Evolutionary conservation across 1,139 yeast species (phyloP).

Genomic region (Blastobotrys elegans): DNA sequence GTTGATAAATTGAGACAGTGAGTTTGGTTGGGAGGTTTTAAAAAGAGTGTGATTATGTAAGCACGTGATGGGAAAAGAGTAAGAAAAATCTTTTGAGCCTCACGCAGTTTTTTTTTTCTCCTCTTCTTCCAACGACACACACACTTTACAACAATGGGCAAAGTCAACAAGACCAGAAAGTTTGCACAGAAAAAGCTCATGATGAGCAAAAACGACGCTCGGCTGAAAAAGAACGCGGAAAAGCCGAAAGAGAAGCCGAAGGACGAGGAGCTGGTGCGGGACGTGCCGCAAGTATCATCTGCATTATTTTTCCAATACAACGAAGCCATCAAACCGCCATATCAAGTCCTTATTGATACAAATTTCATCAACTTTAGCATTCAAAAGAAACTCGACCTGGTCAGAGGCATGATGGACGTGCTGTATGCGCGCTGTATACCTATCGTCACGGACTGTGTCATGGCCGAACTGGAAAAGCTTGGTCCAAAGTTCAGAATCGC

Average conservation of each 20-base stretch:
- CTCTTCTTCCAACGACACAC: neutral
- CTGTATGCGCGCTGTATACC: conserved; percentile 94
- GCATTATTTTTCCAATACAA: conserved; percentile 93
- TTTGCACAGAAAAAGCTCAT: conserved; percentile 88
- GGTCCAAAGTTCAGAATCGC: conserved; percentile 96
- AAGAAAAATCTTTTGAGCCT: conserved; percentile 1
- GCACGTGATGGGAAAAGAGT: too few relatives aligned
- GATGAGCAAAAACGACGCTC: conserved; percentile 64
- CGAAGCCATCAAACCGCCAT: conserved; percentile 92
- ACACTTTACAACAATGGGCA: conserved; percentile 58
- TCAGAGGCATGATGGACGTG: conserved; percentile 94
- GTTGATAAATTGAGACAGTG: neutral
- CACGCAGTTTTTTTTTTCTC: conserved; percentile 7
- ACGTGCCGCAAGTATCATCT: conserved; percentile 91
- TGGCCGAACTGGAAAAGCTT: conserved; percentile 94
- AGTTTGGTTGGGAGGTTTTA: too few relatives aligned
- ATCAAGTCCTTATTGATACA: conserved; percentile 91
- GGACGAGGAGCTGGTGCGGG: conserved; percentile 78
- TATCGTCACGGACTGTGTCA: conserved; percentile 90
- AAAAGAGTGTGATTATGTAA: too few relatives aligned
- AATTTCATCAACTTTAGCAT: conserved; percentile 94
- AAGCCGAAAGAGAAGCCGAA: conserved; percentile 36
- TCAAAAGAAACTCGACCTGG: conserved; percentile 88
- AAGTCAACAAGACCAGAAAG: conserved; percentile 94
- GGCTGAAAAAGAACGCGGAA: conserved; percentile 45